Base-by-base conservation (phyloP, 257 asterid species). In the Sherardia arvensis region DNA sequence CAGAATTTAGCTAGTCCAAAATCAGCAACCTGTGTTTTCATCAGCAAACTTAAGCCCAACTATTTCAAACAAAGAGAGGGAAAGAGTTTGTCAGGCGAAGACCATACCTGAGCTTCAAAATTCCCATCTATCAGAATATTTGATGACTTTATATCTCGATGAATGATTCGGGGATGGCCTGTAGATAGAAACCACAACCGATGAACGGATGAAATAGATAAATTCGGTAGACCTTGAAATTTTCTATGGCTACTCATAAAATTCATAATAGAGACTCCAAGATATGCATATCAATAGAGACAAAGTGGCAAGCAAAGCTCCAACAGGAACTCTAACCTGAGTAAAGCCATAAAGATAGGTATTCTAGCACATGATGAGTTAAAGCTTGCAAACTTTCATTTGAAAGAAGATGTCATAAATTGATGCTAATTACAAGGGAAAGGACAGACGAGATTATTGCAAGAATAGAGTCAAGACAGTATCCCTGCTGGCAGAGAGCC, bases 131-230 rank as follows among this genome's bases (percentile, higher is more conserved):
- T 76, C 68, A 91, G 95, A 71, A 91, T 91, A 74, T 91, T 91
- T 49, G 98, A 83, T n/a, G 98, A 88, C 81, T 91, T 91, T 71
- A 88, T 91, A 79, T 91, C 98, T 83, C 98, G 81, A 68, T 91
- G 98, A 74, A 91, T 84, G 56, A 91, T 81, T 73, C 95, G 95
- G 57, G 98, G 96, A 78, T 86, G 80, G 70, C 96, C 95, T 89
- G 76, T 51, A n/a, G n/a, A n/a, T n/a, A n/a, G n/a, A n/a, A n/a
- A n/a, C n/a, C n/a, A n/a, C n/a, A n/a, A n/a, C n/a, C n/a, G n/a
- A n/a, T n/a, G n/a, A 18, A 32, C 5, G 64, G 28, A n/a, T 56
- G 23, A 33, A 59, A 27, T 33, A 33, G 29, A 33, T 59, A 32
- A 22, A 59, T 58, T 67, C 22, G 34, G 20, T 3, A 14, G 38